These are phyloP conservation scores for Cryptococcus sp. DNA, from an alignment of 1,284 basidiomycete genomes.

Conservation along the genomic window DNA sequence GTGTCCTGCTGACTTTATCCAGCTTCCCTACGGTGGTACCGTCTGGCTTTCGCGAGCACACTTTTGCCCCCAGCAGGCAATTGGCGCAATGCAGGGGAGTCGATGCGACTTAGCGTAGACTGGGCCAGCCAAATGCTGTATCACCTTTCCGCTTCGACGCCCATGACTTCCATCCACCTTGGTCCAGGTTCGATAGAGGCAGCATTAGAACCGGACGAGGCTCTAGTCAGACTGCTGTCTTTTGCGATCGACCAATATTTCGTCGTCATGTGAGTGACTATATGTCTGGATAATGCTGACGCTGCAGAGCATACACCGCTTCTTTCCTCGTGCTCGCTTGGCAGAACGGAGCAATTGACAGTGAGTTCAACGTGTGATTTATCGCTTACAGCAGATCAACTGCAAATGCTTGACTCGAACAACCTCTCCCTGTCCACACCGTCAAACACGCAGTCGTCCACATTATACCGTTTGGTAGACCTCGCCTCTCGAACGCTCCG, in stretches of 20 bases:
- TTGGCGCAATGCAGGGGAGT: constrained; percentile 5
- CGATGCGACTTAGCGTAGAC: constrained; percentile 15
- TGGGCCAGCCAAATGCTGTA: constrained; percentile 27
- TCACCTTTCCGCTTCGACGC: constrained; percentile 18
- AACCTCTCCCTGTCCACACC: neutral
- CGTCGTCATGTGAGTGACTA: constrained; percentile 20
- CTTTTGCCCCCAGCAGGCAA: constrained; percentile 11
- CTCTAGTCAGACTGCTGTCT: constrained; percentile 14
- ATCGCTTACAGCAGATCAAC: constrained; percentile 7
- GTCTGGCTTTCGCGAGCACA: constrained; percentile 18
- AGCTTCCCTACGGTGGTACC: constrained; percentile 30
- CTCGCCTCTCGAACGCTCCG: constrained; percentile 15
- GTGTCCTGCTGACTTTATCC: neutral
- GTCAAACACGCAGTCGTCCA: constrained; percentile 5
- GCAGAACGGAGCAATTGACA: constrained; percentile 17
- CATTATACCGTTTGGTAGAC: constrained; percentile 21
- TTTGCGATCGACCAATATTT: constrained; percentile 30
- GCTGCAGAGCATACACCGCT: constrained; percentile 18
- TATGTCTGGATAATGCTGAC: neutral
- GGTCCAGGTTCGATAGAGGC: neutral
- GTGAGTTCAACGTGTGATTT: constrained; percentile 5
- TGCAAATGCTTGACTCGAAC: neutral
- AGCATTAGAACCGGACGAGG: constrained; percentile 18
- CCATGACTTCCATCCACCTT: constrained; percentile 2
- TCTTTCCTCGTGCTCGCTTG: constrained; percentile 23